Percentiles rank a stretch among this genome's conserved stretches.
phyloP scores from a whole-genome alignment of 768 basidiomycete genomes.

The Tubosaeta sp. region DNA sequence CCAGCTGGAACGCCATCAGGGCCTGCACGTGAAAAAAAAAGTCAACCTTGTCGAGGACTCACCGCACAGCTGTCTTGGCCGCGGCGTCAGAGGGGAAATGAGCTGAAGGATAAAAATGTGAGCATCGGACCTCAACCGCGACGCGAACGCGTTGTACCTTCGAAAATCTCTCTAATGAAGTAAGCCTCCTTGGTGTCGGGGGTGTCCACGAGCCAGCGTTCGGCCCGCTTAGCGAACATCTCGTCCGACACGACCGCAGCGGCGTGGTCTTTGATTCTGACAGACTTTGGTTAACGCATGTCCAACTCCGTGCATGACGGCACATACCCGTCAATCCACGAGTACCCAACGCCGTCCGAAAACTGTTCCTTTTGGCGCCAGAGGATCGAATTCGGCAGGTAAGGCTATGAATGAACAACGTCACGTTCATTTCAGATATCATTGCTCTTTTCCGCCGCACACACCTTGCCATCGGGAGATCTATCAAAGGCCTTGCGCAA shows the following conservation, averaged over 20 bases:
- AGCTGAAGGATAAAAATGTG: slow-evolving; percentile 35
- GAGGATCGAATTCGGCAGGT: slow-evolving; percentile 89
- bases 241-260: slow-evolving; percentile 75
- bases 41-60: slow-evolving; percentile 25
- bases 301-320: background rate
- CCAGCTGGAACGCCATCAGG: slow-evolving; percentile 52
- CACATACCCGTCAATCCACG: slow-evolving; percentile 93
- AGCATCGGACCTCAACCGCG: slow-evolving; percentile 3
- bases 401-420: slow-evolving; percentile 49
- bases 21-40: slow-evolving; percentile 4
- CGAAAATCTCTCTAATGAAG: slow-evolving; percentile 87
- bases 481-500: slow-evolving; percentile 94
- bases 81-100: slow-evolving; percentile 85
- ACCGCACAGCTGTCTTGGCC: slow-evolving; percentile 89
- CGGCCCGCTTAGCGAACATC: slow-evolving; percentile 61
- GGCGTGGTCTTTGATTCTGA: slow-evolving; percentile 88
- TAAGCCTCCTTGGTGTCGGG: slow-evolving; percentile 98
- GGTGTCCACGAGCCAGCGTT: slow-evolving; percentile 74
- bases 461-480: slow-evolving; percentile 70
- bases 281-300: background rate
- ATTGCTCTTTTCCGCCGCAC: background rate
- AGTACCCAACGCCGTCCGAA: slow-evolving; percentile 97
- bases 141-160: slow-evolving; percentile 41
- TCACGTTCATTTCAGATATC: background rate
- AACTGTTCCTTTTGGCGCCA: slow-evolving; percentile 99